These are phyloP conservation scores for Cladosporium oxysporum DNA, from an alignment of 2,329 filamentous ascomycete species.

Conservation along the genomic window DNA sequence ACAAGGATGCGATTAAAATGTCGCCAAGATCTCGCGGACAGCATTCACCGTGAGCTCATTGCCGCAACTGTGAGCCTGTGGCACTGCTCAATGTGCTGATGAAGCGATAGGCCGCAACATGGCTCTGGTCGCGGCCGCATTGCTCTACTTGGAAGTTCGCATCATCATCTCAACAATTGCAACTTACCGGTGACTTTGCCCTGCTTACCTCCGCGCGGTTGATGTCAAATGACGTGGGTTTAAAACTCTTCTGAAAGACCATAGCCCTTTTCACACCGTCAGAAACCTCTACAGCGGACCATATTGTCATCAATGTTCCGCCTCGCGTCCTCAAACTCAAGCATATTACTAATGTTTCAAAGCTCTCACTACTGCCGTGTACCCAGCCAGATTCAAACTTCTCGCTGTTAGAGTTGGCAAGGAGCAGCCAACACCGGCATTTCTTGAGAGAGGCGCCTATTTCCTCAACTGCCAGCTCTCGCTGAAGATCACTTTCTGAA, in stretches of 20 bases:
- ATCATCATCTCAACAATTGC: constrained; percentile 14
- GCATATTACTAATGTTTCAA: background rate
- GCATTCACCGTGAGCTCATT: background rate
- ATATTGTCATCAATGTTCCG: background rate
- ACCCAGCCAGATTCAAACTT: constrained; percentile 22
- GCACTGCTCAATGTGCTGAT: background rate
- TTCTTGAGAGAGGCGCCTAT: constrained; percentile 14
- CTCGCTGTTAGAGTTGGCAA: constrained; percentile 10
- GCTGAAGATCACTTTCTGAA: constrained; percentile 29
- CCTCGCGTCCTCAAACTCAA: background rate
- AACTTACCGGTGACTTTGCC: constrained; percentile 22
- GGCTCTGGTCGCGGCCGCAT: background rate
- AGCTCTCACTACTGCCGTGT: constrained; percentile 21
- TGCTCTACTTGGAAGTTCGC: constrained; percentile 12
- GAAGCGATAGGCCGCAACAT: background rate
- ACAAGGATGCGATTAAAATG: background rate
- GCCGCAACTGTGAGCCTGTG: background rate
- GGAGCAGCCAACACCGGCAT: constrained; percentile 3
- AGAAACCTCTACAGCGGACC: background rate
- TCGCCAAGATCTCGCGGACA: background rate
- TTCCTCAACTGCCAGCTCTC: constrained; percentile 29
- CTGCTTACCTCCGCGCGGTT: constrained; percentile 13
- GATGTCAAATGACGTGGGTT: constrained; percentile 4
- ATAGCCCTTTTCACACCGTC: background rate
- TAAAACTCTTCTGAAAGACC: background rate